Percentiles rank a stretch among this genome's conserved stretches.
Evolutionary conservation across 129 eudicot genomes (phyloP).

Genomic region (Oenanthe sinensis): DNA sequence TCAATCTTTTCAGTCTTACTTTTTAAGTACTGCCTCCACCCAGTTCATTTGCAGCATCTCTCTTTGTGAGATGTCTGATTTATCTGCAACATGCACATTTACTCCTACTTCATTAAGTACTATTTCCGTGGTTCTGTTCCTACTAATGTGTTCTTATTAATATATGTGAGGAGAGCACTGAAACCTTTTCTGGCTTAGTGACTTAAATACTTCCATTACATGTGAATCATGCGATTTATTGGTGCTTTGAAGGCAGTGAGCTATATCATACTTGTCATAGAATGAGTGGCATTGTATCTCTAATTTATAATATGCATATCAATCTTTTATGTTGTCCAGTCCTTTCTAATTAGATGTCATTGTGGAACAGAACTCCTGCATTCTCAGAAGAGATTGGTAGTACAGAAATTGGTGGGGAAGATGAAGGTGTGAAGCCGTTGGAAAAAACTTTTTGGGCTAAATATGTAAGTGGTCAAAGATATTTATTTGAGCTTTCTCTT

Average conservation of each 20-base stretch:
- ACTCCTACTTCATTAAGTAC: neutral
- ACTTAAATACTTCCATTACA: neutral
- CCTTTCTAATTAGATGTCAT: neutral
- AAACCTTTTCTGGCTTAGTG: neutral
- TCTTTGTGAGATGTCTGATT: neutral
- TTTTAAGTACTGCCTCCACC: neutral
- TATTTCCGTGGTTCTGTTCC: neutral
- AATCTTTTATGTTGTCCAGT: neutral
- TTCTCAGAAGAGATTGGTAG: slow-evolving; percentile 65
- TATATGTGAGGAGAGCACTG: neutral
- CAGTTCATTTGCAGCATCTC: neutral
- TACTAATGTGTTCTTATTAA: neutral
- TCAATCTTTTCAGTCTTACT: no score
- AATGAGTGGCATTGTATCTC: neutral
- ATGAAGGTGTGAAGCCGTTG: slow-evolving; percentile 62
- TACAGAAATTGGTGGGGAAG: slow-evolving; percentile 44
- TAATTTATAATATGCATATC: neutral
- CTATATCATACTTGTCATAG: neutral
- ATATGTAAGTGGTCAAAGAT: slow-evolving; percentile 56
- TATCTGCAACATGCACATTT: neutral
- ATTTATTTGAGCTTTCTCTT: neutral
- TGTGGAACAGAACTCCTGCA: slow-evolving; percentile 66
- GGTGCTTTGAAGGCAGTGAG: neutral
- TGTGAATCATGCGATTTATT: neutral
- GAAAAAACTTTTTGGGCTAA: slow-evolving; percentile 97